A percentile compares a stretch with the other conserved stretches of the same genome.
Evolutionary conservation across 75 land plant genomes (phyloP).

Genomic region (Adiantum capillusveneris): DNA sequence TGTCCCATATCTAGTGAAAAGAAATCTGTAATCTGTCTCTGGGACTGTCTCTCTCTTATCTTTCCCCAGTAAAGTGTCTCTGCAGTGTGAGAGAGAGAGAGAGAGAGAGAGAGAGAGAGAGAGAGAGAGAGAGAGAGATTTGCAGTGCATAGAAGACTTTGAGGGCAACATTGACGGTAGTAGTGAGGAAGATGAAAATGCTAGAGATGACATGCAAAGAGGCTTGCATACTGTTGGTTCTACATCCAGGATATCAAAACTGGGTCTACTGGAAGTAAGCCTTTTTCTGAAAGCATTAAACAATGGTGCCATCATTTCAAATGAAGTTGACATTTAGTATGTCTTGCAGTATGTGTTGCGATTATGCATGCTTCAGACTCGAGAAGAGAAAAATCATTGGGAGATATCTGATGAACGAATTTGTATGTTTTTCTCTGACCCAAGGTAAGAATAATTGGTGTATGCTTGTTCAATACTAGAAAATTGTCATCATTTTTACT

Average conservation of each 20-base stretch:
- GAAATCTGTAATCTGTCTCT: too few relatives aligned
- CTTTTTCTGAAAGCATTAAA: too few relatives aligned
- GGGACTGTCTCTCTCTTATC: too few relatives aligned
- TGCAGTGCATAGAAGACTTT: slow-evolving; percentile 24
- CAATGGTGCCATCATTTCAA: too few relatives aligned
- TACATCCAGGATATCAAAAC: slow-evolving; percentile 14
- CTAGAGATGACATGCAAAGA: slow-evolving; percentile 2
- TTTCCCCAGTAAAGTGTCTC: too few relatives aligned
- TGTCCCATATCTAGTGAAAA: not conserved
- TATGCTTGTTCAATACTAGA: not conserved
- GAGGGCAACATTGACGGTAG: slow-evolving; percentile 1
- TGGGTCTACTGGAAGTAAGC: slow-evolving; percentile 23
- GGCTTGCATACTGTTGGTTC: slow-evolving; percentile 7
- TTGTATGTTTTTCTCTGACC: slow-evolving; percentile 25
- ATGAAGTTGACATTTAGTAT: not conserved
- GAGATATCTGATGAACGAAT: slow-evolving; percentile 26
- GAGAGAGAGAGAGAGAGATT: slow-evolving; percentile 6
- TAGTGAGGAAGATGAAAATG: slow-evolving; percentile 9
- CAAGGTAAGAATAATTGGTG: slow-evolving; percentile 11
- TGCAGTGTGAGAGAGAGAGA: not conserved
- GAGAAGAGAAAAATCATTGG: slow-evolving; percentile 32
- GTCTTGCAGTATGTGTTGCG: slow-evolving; percentile 20
- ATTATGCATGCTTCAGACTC: slow-evolving; percentile 24
- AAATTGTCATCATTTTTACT: not conserved
- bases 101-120: slow-evolving; percentile 8